Evolutionary conservation across 2,329 filamentous ascomycete species (phyloP).

Genomic region (Cordyceps javanica): DNA sequence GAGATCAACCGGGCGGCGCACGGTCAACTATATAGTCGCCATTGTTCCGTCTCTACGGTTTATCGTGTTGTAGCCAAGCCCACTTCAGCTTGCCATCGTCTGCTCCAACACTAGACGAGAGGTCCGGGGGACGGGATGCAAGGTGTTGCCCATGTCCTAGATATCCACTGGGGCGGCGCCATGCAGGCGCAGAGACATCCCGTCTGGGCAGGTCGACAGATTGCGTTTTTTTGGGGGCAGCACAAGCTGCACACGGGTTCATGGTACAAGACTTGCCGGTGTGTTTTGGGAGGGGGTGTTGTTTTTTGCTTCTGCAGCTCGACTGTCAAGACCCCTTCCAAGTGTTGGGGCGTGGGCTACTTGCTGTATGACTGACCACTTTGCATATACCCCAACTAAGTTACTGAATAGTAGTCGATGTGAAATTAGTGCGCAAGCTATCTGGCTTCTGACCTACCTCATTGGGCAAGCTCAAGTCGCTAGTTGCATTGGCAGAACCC

Average conservation of each 20-base stretch:
- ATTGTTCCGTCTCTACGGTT: background rate
- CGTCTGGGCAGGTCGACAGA: conserved; percentile 9
- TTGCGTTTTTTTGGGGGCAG: background rate
- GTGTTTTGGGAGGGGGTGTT: background rate
- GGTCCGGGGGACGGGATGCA: background rate
- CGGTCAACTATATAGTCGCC: background rate
- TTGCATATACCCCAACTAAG: background rate
- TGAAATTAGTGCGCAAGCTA: background rate
- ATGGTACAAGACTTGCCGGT: background rate
- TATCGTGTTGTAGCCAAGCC: background rate
- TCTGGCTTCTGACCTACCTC: background rate
- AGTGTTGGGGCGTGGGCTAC: too few relatives aligned
- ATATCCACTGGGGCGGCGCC: background rate
- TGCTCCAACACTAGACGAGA: background rate
- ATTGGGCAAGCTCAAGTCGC: background rate
- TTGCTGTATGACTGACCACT: too few relatives aligned
- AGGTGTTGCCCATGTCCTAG: background rate
- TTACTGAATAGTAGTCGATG: background rate
- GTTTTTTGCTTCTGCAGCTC: background rate
- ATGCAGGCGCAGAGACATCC: conserved; percentile 5
- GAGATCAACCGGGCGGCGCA: background rate
- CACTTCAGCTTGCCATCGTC: background rate
- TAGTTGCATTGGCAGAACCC: background rate
- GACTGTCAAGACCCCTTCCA: too few relatives aligned
- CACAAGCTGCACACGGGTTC: background rate